These are phyloP conservation scores for Hymenoscyphus linearis DNA, from an alignment of 2,329 filamentous ascomycete genomes.

Conservation along the genomic window DNA sequence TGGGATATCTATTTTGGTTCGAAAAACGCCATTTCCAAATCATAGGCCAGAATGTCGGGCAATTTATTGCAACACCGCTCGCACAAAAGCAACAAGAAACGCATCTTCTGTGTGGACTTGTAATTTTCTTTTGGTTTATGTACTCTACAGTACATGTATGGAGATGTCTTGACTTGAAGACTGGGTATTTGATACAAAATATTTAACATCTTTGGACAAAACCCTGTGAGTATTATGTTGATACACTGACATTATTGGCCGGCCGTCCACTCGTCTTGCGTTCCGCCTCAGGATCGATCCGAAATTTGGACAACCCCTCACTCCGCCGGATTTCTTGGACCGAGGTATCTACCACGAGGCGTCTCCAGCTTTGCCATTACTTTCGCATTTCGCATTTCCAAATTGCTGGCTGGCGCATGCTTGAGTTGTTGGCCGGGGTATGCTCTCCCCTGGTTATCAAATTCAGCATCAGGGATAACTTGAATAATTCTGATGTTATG, in stretches of 20 bases:
- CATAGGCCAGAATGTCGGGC: too few relatives aligned
- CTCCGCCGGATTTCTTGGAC: neutral
- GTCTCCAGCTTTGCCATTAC: slow-evolving; percentile 3
- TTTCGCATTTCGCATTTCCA: slow-evolving; percentile 8
- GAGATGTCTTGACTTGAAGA: neutral
- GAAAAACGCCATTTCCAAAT: too few relatives aligned
- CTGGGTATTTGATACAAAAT: neutral
- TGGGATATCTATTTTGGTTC: too few relatives aligned
- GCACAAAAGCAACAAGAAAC: neutral
- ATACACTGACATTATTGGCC: neutral
- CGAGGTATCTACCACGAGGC: neutral
- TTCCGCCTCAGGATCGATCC: neutral
- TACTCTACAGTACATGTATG: neutral
- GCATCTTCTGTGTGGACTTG: neutral
- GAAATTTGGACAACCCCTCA: neutral
- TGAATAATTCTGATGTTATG: slow-evolving; percentile 58
- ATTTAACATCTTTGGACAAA: neutral
- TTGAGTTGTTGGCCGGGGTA: slow-evolving; percentile 8
- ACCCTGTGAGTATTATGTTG: neutral
- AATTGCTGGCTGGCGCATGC: slow-evolving; percentile 2
- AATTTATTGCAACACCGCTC: too few relatives aligned
- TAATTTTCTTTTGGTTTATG: neutral
- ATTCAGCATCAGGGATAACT: slow-evolving; percentile 50
- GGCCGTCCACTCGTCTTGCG: neutral
- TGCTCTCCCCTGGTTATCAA: slow-evolving; percentile 7